Conservation (phyloP, 1,284 basidiomycete species). For the Tylopilus sp. region DNA sequence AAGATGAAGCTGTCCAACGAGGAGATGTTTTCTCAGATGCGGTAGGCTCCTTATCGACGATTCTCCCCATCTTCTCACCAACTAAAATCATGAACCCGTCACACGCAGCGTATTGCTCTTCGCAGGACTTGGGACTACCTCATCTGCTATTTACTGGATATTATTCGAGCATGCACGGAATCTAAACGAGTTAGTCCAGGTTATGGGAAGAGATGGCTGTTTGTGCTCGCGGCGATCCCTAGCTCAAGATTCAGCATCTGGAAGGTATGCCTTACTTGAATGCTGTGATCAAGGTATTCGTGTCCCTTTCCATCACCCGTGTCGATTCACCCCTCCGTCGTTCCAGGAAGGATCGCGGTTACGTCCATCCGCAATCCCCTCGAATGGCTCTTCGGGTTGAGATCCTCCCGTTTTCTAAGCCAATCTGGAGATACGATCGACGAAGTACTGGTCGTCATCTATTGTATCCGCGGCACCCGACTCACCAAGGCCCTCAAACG, state of each 20-base stretch:
- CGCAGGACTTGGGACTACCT: conserved; percentile 51
- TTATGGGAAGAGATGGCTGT: conserved; percentile 42
- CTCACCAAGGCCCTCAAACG: background rate
- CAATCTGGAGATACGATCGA: conserved; percentile 37
- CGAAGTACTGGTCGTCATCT: conserved; percentile 34
- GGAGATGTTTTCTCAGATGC: conserved; percentile 54
- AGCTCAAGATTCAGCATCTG: conserved; percentile 43
- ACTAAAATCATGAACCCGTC: no score
- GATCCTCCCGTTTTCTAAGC: conserved; percentile 43
- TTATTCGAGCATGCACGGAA: conserved; percentile 41
- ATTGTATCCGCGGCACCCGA: background rate
- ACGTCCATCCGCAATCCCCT: conserved; percentile 31
- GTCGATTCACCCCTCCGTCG: background rate
- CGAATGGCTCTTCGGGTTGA: conserved; percentile 41
- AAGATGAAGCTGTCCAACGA: conserved; percentile 43
- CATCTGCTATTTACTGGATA: conserved; percentile 40
- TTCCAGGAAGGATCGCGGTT: conserved; percentile 38
- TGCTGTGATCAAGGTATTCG: conserved; percentile 47
- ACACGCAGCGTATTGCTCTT: conserved; percentile 34
- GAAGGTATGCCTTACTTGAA: conserved; percentile 49
- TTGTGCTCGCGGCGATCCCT: conserved; percentile 36
- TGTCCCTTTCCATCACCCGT: background rate
- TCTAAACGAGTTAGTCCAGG: conserved; percentile 35
- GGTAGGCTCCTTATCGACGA: conserved; percentile 26
- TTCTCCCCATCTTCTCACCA: background rate